Evolutionary conservation across 805 yeast genomes (phyloP), one percentile per base, ranked within the genome.

Genomic region (Hanseniaspora nectarophila): DNA sequence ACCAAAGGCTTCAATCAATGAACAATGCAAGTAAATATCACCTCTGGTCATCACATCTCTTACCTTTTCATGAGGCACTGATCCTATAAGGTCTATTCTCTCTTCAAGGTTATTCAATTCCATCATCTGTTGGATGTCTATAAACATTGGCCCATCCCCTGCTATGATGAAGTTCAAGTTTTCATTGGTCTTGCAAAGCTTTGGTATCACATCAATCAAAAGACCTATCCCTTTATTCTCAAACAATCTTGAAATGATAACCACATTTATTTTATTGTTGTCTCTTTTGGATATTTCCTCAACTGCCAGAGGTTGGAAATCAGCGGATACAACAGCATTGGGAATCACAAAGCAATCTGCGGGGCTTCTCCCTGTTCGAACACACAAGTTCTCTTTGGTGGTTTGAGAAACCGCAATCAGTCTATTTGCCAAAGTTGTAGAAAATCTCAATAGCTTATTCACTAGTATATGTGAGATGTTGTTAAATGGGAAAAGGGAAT

Each of bases 201-300:
- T 70, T 0, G 99, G 99, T 21, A 92, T 83, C 13, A 87, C 75
- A 0, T 86, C 92, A 2, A 84, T 80, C 20, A 92, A 68, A 20
- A 92, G 70, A 61, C 89, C 98, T 0, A 95, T 92, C 33, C 99
- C 99, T 63, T 92, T 92, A 64, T 92, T 92, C n/a, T 94, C 94
- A 62, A 85, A 92, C 21, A 92, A 70, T 57, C 99, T 71, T 8
- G 96, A 85, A 23, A 94, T 90, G 18, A 87, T 90, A 26, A 92
- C 95, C 16, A 92, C 82, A 0, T 95, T 87, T 34, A 92, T 81
- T 18, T 67, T 57, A 8, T 37, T 16, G 5, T 12, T 8, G 12
- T 23, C 7, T 12, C 4, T 18, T 15, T 26, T 16, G 5, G 15
- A 24, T 7, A 48, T 31, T 28, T 32, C 37, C 3, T 21, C 10